Percentiles rank a stretch among this genome's conserved stretches.
Conservation (phyloP, 768 basidiomycete species). For the Cystofilobasidium bisporidii region DNA sequence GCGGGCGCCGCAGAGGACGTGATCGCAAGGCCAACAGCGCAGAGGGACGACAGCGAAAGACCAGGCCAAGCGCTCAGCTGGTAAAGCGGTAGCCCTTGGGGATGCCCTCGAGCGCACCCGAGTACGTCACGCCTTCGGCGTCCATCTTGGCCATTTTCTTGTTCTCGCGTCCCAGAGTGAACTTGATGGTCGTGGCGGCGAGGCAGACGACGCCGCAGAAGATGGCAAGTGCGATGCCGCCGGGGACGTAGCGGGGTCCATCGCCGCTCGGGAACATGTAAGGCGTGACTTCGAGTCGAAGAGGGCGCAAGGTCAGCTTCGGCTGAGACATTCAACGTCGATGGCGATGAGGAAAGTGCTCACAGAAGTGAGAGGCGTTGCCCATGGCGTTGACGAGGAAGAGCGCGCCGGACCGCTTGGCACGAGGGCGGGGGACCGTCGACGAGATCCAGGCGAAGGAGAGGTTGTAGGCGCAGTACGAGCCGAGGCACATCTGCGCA, state of each 20-base stretch:
- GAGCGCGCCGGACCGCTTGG: not conserved
- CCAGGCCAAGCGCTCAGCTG: not conserved
- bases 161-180: constrained; percentile 23
- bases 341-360: not conserved
- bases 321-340: not conserved
- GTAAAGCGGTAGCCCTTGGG: constrained; percentile 29
- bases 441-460: constrained; percentile 1
- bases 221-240: constrained; percentile 22
- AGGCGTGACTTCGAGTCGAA: not conserved
- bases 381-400: constrained; percentile 6
- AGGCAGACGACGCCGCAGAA: constrained; percentile 16
- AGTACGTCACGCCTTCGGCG: constrained; percentile 23
- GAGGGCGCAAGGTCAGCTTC: no score
- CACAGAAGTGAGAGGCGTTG: constrained; percentile 1
- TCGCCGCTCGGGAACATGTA: not conserved
- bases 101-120: constrained; percentile 25
- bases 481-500: not conserved
- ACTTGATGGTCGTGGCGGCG: constrained; percentile 27
- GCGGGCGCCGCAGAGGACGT: no score
- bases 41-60: no score
- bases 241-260: constrained; percentile 7
- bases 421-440: not conserved
- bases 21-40: no score
- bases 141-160: constrained; percentile 25
- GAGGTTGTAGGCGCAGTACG: constrained; percentile 1